Evolutionary conservation across 2,329 filamentous ascomycete species (phyloP).

Genomic region (Venturia pyrina): DNA sequence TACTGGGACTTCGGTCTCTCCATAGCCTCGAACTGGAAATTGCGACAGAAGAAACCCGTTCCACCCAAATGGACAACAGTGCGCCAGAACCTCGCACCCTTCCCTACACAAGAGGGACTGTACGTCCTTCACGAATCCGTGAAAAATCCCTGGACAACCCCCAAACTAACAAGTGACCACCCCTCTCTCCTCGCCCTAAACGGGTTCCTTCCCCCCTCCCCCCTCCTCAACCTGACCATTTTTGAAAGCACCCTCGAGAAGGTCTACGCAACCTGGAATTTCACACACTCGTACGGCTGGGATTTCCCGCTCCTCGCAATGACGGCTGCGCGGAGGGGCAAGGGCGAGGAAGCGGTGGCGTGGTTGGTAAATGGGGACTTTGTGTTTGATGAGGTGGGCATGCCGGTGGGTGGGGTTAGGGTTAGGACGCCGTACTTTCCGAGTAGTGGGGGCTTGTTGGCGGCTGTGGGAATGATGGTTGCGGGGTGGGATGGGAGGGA

Average conservation of each 20-base stretch:
- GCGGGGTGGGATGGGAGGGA: background rate
- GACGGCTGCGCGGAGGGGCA: constrained; percentile 21
- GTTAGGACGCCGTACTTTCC: constrained; percentile 52
- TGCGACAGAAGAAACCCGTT: background rate
- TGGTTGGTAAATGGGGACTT: constrained; percentile 40
- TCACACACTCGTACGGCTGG: constrained; percentile 26
- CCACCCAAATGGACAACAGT: background rate
- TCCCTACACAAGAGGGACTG: constrained; percentile 40
- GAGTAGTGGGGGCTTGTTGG: constrained; percentile 16
- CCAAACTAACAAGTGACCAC: constrained; percentile 22
- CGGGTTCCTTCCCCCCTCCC: constrained; percentile 23
- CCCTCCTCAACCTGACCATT: constrained; percentile 20
- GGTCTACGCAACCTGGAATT: constrained; percentile 26
- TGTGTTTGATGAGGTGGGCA: constrained; percentile 47
- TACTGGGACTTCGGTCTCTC: constrained; percentile 51
- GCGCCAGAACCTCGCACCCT: constrained; percentile 31
- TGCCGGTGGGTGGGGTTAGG: constrained; percentile 41
- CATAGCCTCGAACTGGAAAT: constrained; percentile 23
- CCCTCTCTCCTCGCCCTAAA: constrained; percentile 23
- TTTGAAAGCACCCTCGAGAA: constrained; percentile 22
- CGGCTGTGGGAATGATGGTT: background rate
- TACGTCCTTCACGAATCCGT: constrained; percentile 48
- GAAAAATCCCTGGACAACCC: constrained; percentile 23
- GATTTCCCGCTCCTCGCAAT: constrained; percentile 25
- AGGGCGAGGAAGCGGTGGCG: constrained; percentile 8